Base-by-base conservation (phyloP, 257 asterid genomes). In the Jacaranda copaia region DNA sequence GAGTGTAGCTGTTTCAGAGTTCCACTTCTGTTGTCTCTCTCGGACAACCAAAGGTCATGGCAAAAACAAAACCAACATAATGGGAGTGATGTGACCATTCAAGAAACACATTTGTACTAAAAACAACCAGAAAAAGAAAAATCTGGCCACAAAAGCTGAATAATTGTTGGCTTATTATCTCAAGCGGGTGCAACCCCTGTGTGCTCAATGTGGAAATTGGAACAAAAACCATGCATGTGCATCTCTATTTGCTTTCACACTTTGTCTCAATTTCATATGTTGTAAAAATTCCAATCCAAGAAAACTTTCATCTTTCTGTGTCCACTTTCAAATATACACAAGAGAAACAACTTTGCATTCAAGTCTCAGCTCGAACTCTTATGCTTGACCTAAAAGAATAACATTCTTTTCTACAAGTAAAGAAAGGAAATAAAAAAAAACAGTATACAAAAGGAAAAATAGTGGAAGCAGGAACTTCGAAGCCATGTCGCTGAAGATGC, bases 331-430 rank as follows among this genome's bases (percentile, higher is more conserved):
- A 73, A 70, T 82, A 81, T 84, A 83, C 86, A 85, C 80, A 84
- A 70, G 46, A 84, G 10, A 78, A 71, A 80, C 79, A 83, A 68
- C 74, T 48, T 71, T 8, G 35, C 81, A 84, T 79, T 82, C 87
- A 85, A 90, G 81, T 52, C 74, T 42, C 18, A 63, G 81, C 88
- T 84, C 84, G 79, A 83, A 70, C 84, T 68, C 84, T 87, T 82
- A 80, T 80, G 82, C 77, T 85, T 83, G 68, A 75, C 86, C 89
- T 83, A 88, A 79, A 81, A 80, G 87, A 88, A 85, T 87, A 76
- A 80, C 82, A 80, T 65, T 81, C 85, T 85, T 77, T 74, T 84
- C 85, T 77, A 81, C 86, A 83, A 61, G 86, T 76, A 67, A 77
- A 13, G 60, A 55, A 46, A 55, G 5, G 11, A 1, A 0, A 60